Evolutionary conservation across 2,329 filamentous ascomycete genomes (phyloP), one percentile per base, ranked within the genome.

Genomic region (Trichoderma koningii): DNA sequence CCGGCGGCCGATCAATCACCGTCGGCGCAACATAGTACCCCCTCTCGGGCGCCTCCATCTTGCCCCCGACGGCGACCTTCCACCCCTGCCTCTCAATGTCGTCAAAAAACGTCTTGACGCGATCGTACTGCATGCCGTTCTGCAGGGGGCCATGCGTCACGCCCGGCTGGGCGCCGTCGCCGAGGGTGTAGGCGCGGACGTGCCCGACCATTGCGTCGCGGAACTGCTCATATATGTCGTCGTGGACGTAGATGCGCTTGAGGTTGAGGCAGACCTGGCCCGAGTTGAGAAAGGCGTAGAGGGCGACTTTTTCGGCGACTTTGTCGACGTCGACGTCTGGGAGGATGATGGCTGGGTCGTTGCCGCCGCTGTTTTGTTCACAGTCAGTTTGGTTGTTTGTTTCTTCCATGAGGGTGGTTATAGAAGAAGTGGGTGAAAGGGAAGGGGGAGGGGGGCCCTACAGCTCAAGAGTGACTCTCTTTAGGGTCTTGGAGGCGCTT

Each of bases 21-120:
- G 92, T 95, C 17, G 92, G 92, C 80, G 93, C 82, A 76, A 95
- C 92, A 82, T 93, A 95, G 84, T 90, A 95, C 62, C 91, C 91
- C 81, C 91, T 87, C 69, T 81, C 76, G 65, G 90, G 89, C 77
- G 71, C 65, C 12, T 73, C 38, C 0, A 68, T 67, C 14, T 70
- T 87, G 15, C 76, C 76, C 10, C 75, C 76, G 0, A 71, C 64
- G 9, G 69, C 71, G 5, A 74, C 64, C 6, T 68, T 71, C 26
- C 73, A 73, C 52, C 74, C 73, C 2, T 70, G 67, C 52, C 72
- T 73, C 45, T 73, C 73, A 30, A 74, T 71, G 28, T 72, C 81
- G 21, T 83, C 41, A 28, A 59, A 67, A 21, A 65, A 48, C 6
- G 56, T 63, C 55, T 65, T 67, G n/a, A 65, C 63, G 34, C 42